Conservation (phyloP, 805 yeast genomes). For the Aciculoconidium aculeatum region DNA sequence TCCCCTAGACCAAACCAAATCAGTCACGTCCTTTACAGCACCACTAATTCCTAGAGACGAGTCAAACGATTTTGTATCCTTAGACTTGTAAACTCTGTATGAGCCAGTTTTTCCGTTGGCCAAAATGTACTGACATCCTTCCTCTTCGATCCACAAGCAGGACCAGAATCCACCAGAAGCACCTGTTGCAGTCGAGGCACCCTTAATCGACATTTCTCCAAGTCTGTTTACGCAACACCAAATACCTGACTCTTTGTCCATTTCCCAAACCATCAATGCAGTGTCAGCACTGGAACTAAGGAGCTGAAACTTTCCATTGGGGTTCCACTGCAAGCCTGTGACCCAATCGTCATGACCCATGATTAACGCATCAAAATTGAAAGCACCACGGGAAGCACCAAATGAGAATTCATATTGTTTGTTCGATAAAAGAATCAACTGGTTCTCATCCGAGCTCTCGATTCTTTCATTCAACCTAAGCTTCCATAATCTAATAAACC, state of each 20-base stretch:
- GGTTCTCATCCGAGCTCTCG: constrained; percentile 39
- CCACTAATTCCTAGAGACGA: constrained; percentile 67
- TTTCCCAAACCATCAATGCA: constrained; percentile 89
- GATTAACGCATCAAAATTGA: constrained; percentile 84
- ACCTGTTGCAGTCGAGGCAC: constrained; percentile 98
- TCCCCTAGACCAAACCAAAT: constrained; percentile 63
- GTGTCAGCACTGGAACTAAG: constrained; percentile 91
- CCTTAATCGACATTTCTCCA: constrained; percentile 92
- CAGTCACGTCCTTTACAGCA: constrained; percentile 67
- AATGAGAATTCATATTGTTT: constrained; percentile 61
- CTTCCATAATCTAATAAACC: constrained; percentile 89
- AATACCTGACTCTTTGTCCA: constrained; percentile 78
- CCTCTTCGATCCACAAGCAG: constrained; percentile 56
- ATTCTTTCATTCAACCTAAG: constrained; percentile 50
- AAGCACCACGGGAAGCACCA: constrained; percentile 39
- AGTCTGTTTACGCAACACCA: constrained; percentile 80
- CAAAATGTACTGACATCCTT: constrained; percentile 44
- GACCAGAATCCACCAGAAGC: constrained; percentile 69
- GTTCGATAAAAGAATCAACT: constrained; percentile 56
- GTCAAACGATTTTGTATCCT: constrained; percentile 32
- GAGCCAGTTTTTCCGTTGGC: constrained; percentile 93
- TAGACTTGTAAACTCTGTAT: constrained; percentile 68
- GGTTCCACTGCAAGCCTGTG: constrained; percentile 78
- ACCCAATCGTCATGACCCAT: constrained; percentile 99
- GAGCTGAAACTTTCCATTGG: constrained; percentile 44